Evolutionary conservation across 257 asterid species (phyloP), one percentile per base, ranked within the genome.

Genomic region (Osmanthus fragrans): DNA sequence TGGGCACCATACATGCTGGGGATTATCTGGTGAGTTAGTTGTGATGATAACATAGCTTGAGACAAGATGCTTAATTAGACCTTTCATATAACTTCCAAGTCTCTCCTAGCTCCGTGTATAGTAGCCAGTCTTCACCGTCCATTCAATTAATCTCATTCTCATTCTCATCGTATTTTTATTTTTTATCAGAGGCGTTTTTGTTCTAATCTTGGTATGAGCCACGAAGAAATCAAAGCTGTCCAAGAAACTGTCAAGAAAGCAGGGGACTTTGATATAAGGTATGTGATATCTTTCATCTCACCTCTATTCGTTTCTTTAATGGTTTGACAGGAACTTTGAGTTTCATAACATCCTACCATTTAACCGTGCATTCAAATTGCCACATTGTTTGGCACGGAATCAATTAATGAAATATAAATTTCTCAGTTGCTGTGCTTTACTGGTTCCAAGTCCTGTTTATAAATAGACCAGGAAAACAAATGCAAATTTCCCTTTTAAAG

Each of bases 1-100:
- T 91, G 94, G 97, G 96, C 13, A 91, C 96, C 66, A 90, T 89
- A 80, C 97, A 91, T 67, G 98, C 97, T 42, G 96, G 98, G 78
- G 97, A 93, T 83, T 93, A 90, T 84, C 85, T 93, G 97, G 98
- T 93, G 80, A 86, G 49, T 40, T 40, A 11, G 92, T 83, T 64
- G n/a, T 72, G 65, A 25, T 58, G 4, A 58, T 19, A 73, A 32
- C 40, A 34, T 42, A 23, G 30, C 21, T n/a, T 56, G 58, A 25
- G 65, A 36, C 68, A 9, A 77, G 34, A 23, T 65, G 70, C 58
- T 75, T 4, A 63, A 15, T 10, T 75, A 16, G 65, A 34, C 76
- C 36, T 40, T 10, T 73, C 45, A 5, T 51, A 1, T 25, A 18
- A 19, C 51, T 79, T 58, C 30, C 37, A 51, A 23, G 40, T 15